Conservation (phyloP, 306 rosid species). For the Vigna trinervia region DNA sequence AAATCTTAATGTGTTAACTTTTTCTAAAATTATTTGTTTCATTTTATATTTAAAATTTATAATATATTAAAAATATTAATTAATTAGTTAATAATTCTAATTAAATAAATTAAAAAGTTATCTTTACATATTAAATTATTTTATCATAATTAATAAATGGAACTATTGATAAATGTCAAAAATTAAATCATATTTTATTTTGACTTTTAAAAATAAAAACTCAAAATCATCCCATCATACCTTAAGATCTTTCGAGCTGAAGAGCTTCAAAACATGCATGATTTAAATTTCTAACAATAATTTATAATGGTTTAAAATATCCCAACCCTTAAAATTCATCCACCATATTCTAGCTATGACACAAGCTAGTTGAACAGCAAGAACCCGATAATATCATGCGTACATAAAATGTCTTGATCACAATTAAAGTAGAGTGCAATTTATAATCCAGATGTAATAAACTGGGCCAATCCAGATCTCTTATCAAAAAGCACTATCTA, state of each 20-base stretch:
- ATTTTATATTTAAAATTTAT: no score
- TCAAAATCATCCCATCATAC: no score
- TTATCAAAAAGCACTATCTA: conserved; percentile 25
- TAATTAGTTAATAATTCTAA: no score
- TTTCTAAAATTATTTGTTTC: no score
- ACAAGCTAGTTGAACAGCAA: neutral
- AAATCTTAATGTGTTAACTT: no score
- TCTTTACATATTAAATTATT: no score
- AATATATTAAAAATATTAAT: no score
- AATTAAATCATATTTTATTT: no score
- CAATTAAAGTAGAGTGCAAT: conserved; percentile 9
- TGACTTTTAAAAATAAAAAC: no score
- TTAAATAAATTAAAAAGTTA: no score
- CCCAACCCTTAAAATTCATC: neutral
- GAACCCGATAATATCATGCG: conserved; percentile 24
- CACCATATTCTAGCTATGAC: neutral
- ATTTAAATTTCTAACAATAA: neutral
- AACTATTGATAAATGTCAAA: no score
- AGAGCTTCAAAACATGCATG: neutral
- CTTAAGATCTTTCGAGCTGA: neutral
- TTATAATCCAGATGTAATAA: conserved; percentile 24
- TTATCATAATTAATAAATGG: no score
- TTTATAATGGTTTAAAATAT: neutral
- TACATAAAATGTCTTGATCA: conserved; percentile 27
- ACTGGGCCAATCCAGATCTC: neutral